Base-by-base conservation (phyloP, 202 grass and related monocot species). In the Elaeis oleifera region DNA sequence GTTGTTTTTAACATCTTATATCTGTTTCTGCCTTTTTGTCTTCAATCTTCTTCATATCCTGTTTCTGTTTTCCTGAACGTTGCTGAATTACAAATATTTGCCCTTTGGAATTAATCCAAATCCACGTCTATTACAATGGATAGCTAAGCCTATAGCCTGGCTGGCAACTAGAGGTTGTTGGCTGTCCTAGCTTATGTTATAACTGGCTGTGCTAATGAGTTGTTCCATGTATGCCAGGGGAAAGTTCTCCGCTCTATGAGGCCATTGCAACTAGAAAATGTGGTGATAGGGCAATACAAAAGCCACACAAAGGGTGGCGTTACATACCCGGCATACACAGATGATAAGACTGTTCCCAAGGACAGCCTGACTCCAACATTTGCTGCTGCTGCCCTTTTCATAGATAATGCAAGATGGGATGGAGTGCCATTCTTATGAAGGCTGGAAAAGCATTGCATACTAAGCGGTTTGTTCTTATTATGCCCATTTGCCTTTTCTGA, bases 341-440 rank as follows among this genome's bases (percentile, higher is more conserved):
- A 67, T 31, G 64, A 67, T 28, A 54, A 67, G 24, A 54, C 64
- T 5, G 64, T 65, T 7, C 62, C 50, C 16, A 25, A 67, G 26
- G 14, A 25, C 24, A 53, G 64, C 49, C 49, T 54, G 18, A 67
- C 64, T 67, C 64, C 64, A 26, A 54, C 64, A 14, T 67, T 29
- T 19, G 50, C 64, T 32, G 50, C 64, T 29, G 64, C 64, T 32
- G 64, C 50, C 16, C 23, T 67, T 26, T 67, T 67, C 23, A 67
- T 53, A 67, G 64, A 67, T 67, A 67, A 67, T 67, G 64, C 64
- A 32, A 54, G 64, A 54, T 67, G 64, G 64, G 64, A 67, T 53
- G 64, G 64, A 32, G 50, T 67, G 1, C 64, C 64, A 66, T 67
- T 21, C 60, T 63, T 7, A 67, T 67, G 64, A 67, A 67, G 24